Conservation (phyloP, 441 rosid species). For the Macaranga tanarius region DNA sequence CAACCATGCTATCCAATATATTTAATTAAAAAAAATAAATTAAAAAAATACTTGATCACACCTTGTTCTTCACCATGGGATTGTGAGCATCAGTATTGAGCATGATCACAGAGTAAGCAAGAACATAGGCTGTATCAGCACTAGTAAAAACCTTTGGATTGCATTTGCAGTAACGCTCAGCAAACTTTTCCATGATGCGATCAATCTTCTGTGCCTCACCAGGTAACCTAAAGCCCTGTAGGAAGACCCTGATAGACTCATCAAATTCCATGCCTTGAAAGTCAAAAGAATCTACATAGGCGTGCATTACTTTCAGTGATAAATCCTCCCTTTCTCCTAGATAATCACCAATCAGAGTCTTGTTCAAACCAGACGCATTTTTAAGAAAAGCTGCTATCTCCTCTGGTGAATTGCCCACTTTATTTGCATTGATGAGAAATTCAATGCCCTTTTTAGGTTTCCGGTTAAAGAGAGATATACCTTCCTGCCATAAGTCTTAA, state of each 20-base stretch:
- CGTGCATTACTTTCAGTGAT: slow-evolving; percentile 94
- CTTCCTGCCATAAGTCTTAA: slow-evolving; percentile 87
- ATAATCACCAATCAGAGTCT: slow-evolving; percentile 91
- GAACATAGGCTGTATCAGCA: slow-evolving; percentile 98
- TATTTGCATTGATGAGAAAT: slow-evolving; percentile 91
- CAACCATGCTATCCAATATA: slow-evolving; percentile 28
- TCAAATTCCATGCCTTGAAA: slow-evolving; percentile 92
- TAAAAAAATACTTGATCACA: slow-evolving; percentile 30
- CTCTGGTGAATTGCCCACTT: slow-evolving; percentile 92
- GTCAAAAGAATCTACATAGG: slow-evolving; percentile 93
- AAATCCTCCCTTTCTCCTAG: slow-evolving; percentile 98
- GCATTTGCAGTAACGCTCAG: slow-evolving; percentile 96
- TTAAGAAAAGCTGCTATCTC: slow-evolving; percentile 93
- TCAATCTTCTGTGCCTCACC: slow-evolving; percentile 99
- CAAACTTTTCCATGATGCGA: slow-evolving; percentile 96
- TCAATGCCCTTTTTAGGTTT: slow-evolving; percentile 97
- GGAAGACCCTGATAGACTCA: slow-evolving; percentile 85
- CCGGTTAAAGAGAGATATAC: slow-evolving; percentile 97
- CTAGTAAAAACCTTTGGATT: slow-evolving; percentile 91
- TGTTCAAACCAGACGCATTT: slow-evolving; percentile 83
- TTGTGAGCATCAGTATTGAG: slow-evolving; percentile 99
- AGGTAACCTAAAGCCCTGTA: slow-evolving; percentile 94
- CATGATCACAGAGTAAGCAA: slow-evolving; percentile 96
- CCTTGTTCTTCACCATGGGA: slow-evolving; percentile 98
- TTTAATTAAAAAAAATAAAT: slow-evolving; percentile 16